These are phyloP conservation scores for Blastobotrys aristatus DNA, from an alignment of 1,139 yeast genomes.

Conservation along the genomic window DNA sequence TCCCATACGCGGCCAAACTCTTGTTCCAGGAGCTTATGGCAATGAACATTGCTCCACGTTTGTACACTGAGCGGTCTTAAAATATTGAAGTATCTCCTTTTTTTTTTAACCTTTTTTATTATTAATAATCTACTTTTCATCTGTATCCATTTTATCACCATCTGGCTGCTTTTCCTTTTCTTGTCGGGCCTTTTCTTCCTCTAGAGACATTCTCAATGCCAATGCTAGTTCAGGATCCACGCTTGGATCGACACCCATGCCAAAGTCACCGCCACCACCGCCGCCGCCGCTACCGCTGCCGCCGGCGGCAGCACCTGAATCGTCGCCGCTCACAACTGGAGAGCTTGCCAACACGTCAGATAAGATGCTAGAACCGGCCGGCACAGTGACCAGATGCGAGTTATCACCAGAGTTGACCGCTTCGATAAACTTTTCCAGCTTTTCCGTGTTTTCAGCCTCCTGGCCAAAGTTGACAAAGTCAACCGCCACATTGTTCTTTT, in stretches of 20 bases:
- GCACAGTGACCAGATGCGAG: slow-evolving; percentile 77
- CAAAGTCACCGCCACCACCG: slow-evolving; percentile 47
- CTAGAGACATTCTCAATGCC: slow-evolving; percentile 81
- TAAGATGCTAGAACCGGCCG: slow-evolving; percentile 80
- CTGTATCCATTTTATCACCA: slow-evolving; percentile 19
- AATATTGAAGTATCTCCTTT: no score
- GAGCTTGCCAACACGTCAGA: slow-evolving; percentile 71
- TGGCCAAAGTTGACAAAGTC: slow-evolving; percentile 94
- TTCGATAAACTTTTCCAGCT: slow-evolving; percentile 76
- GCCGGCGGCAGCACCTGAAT: slow-evolving; percentile 42
- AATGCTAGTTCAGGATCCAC: slow-evolving; percentile 97
- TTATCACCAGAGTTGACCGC: slow-evolving; percentile 72
- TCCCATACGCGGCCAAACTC: slow-evolving; percentile 95
- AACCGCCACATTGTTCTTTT: slow-evolving; percentile 86
- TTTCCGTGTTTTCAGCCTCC: slow-evolving; percentile 67
- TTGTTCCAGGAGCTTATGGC: slow-evolving; percentile 98
- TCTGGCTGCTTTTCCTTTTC: slow-evolving; percentile 43
- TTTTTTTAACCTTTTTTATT: not conserved
- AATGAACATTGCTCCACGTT: slow-evolving; percentile 69
- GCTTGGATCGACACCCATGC: slow-evolving; percentile 74
- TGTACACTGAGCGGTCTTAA: slow-evolving; percentile 36
- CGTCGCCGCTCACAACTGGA: slow-evolving; percentile 56
- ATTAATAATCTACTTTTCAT: not conserved
- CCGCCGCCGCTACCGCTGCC: slow-evolving; percentile 38
- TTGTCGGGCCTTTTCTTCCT: slow-evolving; percentile 76